phyloP scores from a whole-genome alignment of 345 rosid species.

The Salix udensis region DNA sequence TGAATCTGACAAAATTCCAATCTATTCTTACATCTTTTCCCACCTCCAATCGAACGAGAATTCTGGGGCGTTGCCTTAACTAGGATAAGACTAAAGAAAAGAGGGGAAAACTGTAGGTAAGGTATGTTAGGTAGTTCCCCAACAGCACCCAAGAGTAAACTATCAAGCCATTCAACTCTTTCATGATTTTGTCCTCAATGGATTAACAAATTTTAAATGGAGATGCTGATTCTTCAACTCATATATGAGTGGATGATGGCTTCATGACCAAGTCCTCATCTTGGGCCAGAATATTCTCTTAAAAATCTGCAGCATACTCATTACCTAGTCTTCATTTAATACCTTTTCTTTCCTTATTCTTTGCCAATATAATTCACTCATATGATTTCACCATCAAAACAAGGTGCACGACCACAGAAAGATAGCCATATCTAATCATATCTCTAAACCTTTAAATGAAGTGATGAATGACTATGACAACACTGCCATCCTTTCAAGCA shows the following conservation, averaged over 20 bases:
- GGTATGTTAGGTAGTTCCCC: background rate
- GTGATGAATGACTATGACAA: background rate
- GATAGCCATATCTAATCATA: background rate
- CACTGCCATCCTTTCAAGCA: background rate
- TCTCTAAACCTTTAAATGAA: background rate
- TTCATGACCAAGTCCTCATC: background rate
- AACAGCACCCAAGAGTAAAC: background rate
- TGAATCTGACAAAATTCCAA: background rate
- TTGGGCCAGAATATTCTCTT: background rate
- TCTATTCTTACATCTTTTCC: background rate
- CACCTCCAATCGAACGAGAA: background rate
- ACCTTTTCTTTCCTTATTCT: background rate
- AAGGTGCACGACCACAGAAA: background rate
- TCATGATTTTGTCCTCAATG: background rate
- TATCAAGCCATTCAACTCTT: background rate
- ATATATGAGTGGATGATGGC: background rate
- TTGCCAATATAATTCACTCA: background rate
- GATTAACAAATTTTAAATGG: too few species aligned
- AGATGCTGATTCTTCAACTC: background rate
- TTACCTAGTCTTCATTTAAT: background rate
- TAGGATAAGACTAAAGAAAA: background rate
- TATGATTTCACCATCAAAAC: background rate
- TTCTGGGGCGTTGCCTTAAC: background rate
- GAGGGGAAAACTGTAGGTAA: background rate
- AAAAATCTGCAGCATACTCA: background rate